Evolutionary conservation across 2,329 filamentous ascomycete genomes (phyloP), one percentile per base, ranked within the genome.

Genomic region (Colletotrichum camelliae): DNA sequence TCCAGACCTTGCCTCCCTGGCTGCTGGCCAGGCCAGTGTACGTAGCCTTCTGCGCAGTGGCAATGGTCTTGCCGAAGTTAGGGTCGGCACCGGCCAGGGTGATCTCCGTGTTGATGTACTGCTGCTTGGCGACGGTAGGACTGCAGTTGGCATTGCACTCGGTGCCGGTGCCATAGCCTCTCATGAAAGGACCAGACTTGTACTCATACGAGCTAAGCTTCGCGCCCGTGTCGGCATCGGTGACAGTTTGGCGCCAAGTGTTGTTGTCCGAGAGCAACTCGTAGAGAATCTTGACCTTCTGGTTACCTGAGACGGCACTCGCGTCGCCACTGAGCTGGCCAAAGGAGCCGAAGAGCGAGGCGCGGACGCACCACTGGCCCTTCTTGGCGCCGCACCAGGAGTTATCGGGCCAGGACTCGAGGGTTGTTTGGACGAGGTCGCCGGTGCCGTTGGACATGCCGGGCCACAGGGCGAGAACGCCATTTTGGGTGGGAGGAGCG

Each of bases 371-470:
- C 76, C 78, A 87, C 78, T 87, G 80, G 7, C 83, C 84, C 4
- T 80, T 77, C 6, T 57, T 72, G 10, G 84, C 86, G 52, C 85
- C 85, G 74, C 85, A 87, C 85, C 85, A 87, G 16, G 78, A 77
- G 76, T 87, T 87, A 55, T 81, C 80, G 9, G 82, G 76, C 85
- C 84, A 87, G 24, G 81, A 82, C 76, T 87, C 85, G 7, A 87
- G 79, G 0, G 85, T 87, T 1, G 85, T 84, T 74, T 87, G 85
- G 61, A 87, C 79, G 18, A 87, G 79, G 66, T 87, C 83, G 2
- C 85, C 85, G 4, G 86, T 87, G 52, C 86, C 85, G 76, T 87
- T 87, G 68, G 83, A 85, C 84, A 87, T 87, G 7, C 86, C 86
- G 8, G 85, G 86, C 85, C 84, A 87, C 43, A 87, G 81, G 79